Evolutionary conservation across 257 asterid species (phyloP).

Genomic region (Capsicum rhomboideum): DNA sequence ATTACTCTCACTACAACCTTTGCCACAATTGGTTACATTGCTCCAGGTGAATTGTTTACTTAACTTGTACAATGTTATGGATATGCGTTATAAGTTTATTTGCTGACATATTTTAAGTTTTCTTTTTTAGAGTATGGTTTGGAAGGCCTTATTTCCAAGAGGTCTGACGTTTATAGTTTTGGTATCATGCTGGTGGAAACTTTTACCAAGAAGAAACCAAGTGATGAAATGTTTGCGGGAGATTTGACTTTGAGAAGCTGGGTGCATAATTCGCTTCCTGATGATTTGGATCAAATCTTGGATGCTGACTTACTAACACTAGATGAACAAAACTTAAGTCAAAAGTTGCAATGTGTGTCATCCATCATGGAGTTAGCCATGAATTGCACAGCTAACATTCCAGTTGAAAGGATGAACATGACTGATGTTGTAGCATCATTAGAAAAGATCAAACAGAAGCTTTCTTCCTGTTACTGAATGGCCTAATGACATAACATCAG

Average conservation of each 20-base stretch:
- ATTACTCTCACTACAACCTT: slow-evolving; percentile 11
- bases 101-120: not conserved
- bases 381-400: slow-evolving; percentile 2
- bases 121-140: slow-evolving; percentile 17
- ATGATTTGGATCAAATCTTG: not conserved
- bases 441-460: slow-evolving; percentile 3
- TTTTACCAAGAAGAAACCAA: slow-evolving; percentile 14
- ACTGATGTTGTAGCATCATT: slow-evolving; percentile 4
- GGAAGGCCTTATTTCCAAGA: slow-evolving; percentile 18
- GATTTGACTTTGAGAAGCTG: slow-evolving; percentile 9
- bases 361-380: slow-evolving; percentile 5
- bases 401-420: slow-evolving; percentile 4
- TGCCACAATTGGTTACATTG: slow-evolving; percentile 25
- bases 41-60: slow-evolving; percentile 16
- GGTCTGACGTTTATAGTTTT: slow-evolving; percentile 21
- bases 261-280: slow-evolving; percentile 1
- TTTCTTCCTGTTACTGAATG: not conserved
- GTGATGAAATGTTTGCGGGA: slow-evolving; percentile 1
- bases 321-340: not conserved
- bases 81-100: not conserved
- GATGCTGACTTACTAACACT: slow-evolving; percentile 6
- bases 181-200: slow-evolving; percentile 28
- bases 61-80: not conserved
- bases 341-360: not conserved
- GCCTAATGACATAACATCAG: not conserved